These are phyloP conservation scores for Termitomyces sp. DNA, from an alignment of 768 basidiomycete species.

Conservation along the genomic window DNA sequence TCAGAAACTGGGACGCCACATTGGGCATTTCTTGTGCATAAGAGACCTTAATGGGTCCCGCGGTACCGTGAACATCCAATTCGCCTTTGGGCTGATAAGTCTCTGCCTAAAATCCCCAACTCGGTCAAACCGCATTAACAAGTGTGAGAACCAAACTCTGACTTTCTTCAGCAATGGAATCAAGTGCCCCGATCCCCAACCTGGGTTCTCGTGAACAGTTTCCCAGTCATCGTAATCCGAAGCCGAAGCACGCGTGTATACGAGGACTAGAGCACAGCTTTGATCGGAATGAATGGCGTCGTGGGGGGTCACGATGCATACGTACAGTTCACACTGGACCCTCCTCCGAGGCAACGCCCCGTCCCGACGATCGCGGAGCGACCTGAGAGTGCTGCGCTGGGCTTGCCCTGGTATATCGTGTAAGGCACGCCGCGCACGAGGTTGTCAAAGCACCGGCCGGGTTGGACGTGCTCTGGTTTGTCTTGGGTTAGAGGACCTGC, in stretches of 20 bases:
- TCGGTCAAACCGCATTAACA: too few species aligned
- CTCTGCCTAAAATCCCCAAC: slow-evolving; percentile 24
- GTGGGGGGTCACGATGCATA: background rate
- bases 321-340: slow-evolving; percentile 57
- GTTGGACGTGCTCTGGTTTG: slow-evolving; percentile 42
- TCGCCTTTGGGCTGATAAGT: slow-evolving; percentile 26
- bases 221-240: slow-evolving; percentile 69
- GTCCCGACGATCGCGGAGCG: slow-evolving; percentile 37
- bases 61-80: slow-evolving; percentile 36
- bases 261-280: slow-evolving; percentile 27
- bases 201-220: slow-evolving; percentile 40
- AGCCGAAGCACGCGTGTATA: slow-evolving; percentile 53
- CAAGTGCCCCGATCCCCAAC: slow-evolving; percentile 55
- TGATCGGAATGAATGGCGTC: background rate
- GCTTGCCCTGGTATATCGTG: slow-evolving; percentile 38
- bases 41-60: slow-evolving; percentile 47
- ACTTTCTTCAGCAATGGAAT: slow-evolving; percentile 59
- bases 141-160: background rate
- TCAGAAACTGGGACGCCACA: slow-evolving; percentile 42
- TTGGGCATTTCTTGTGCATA: slow-evolving; percentile 30
- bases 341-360: slow-evolving; percentile 56
- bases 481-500: slow-evolving; percentile 48
- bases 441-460: slow-evolving; percentile 43
- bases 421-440: slow-evolving; percentile 33
- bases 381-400: slow-evolving; percentile 33